A percentile compares a stretch with the other conserved stretches of the same genome.
Conservation (phyloP, 208 protist genomes). For the Leishmania martiniquensis region DNA sequence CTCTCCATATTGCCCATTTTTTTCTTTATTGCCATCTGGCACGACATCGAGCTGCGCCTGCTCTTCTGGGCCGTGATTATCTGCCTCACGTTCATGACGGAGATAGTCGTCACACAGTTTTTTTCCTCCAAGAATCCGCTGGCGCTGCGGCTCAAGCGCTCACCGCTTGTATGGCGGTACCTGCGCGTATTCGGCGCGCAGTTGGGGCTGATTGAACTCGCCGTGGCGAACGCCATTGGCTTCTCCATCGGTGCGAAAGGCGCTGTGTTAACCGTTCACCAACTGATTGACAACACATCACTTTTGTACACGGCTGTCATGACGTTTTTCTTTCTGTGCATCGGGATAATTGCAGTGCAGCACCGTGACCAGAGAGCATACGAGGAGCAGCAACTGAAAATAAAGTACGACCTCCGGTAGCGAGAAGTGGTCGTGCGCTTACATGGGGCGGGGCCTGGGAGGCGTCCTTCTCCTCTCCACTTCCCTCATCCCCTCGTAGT, state of each 20-base stretch:
- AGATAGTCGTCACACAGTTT: conserved; percentile 63
- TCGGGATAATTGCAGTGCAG: conserved; percentile 54
- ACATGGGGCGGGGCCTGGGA: not conserved
- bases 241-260: conserved; percentile 52
- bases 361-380: conserved; percentile 57
- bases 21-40: conserved; percentile 93
- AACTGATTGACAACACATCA: conserved; percentile 29
- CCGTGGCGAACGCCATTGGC: conserved; percentile 72
- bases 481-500: not conserved
- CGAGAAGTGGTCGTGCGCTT: not conserved
- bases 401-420: conserved; percentile 41
- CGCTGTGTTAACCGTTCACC: conserved; percentile 11
- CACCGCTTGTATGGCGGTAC: conserved; percentile 38
- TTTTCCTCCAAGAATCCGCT: conserved; percentile 27
- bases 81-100: conserved; percentile 64
- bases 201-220: conserved; percentile 53
- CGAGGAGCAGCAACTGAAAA: conserved; percentile 31
- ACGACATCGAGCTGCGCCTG: conserved; percentile 83
- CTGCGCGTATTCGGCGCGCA: conserved; percentile 44
- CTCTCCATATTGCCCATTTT: conserved; percentile 90
- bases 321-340: conserved; percentile 48
- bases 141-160: conserved; percentile 25
- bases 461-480: not conserved
- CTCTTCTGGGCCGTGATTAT: conserved; percentile 78
- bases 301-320: conserved; percentile 19